Conservation (phyloP, 306 rosid genomes). For the Hippophae gyantsensis region DNA sequence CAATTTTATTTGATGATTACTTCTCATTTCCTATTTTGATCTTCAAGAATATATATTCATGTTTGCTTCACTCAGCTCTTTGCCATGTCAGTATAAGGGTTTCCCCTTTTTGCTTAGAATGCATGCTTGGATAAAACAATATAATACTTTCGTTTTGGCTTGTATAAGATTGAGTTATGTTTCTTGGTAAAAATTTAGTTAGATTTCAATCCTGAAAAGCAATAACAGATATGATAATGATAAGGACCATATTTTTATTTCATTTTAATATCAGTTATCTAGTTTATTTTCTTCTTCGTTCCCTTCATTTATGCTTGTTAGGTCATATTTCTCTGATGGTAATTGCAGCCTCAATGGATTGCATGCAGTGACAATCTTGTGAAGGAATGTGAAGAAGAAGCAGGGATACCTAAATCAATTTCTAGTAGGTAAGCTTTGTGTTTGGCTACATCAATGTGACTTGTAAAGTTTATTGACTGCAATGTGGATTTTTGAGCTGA, state of each 20-base stretch:
- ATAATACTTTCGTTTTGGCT: no score
- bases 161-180: neutral
- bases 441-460: no score
- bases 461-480: no score
- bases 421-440: slow-evolving; percentile 39
- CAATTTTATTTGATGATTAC: neutral
- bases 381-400: slow-evolving; percentile 95
- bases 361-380: slow-evolving; percentile 64
- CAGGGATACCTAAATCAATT: slow-evolving; percentile 75
- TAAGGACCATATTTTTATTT: neutral
- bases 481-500: no score
- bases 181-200: slow-evolving; percentile 9
- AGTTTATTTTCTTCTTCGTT: neutral
- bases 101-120: no score
- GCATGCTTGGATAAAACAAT: no score
- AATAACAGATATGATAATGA: neutral
- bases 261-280: neutral
- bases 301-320: neutral
- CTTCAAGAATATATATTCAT: neutral
- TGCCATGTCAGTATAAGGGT: no score
- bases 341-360: slow-evolving; percentile 68
- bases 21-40: neutral
- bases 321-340: slow-evolving; percentile 6
- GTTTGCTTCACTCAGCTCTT: neutral
- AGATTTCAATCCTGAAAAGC: slow-evolving; percentile 5